Evolutionary conservation across 106 monocot genomes (phyloP).

Genomic region (Gastrodia elata): DNA sequence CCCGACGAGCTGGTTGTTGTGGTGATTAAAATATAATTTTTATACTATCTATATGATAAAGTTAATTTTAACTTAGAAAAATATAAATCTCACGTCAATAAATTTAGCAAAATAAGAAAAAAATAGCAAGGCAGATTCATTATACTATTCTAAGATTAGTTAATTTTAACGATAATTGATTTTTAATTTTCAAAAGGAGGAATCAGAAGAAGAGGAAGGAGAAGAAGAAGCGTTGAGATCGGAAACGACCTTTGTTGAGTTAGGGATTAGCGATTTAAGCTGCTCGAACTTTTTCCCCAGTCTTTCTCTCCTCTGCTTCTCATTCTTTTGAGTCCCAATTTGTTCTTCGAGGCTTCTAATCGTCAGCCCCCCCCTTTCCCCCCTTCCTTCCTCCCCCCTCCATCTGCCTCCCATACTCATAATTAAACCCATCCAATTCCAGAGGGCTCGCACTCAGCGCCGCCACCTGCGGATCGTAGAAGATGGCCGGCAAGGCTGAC

Average conservation of each 20-base stretch:
- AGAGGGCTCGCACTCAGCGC: constrained; percentile 1
- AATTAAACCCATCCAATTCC: constrained; percentile 1
- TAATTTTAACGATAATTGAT: not conserved
- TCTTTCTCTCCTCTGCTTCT: constrained; percentile 58
- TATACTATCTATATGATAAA: no score
- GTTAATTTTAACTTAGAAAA: no score
- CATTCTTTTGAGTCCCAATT: constrained; percentile 30
- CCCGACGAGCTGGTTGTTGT: no score
- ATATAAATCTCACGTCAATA: no score
- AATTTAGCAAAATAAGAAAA: no score
- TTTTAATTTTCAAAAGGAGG: not conserved
- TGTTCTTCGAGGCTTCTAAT: not conserved
- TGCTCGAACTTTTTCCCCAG: constrained; percentile 36
- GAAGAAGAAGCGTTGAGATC: not conserved
- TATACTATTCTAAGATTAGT: no score
- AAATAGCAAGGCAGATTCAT: no score
- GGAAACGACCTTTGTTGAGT: constrained; percentile 40
- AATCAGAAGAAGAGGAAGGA: not conserved
- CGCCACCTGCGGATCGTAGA: constrained; percentile 4
- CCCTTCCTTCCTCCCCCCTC: constrained; percentile 1
- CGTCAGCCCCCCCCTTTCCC: constrained; percentile 4
- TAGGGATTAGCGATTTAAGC: constrained; percentile 50
- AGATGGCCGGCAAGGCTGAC: not conserved
- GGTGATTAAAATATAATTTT: no score
- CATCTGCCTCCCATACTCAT: not conserved